A percentile compares a stretch with the other conserved stretches of the same genome.
Evolutionary conservation across 2,329 filamentous ascomycete species (phyloP).

Genomic region (Fusarium lyarnte): DNA sequence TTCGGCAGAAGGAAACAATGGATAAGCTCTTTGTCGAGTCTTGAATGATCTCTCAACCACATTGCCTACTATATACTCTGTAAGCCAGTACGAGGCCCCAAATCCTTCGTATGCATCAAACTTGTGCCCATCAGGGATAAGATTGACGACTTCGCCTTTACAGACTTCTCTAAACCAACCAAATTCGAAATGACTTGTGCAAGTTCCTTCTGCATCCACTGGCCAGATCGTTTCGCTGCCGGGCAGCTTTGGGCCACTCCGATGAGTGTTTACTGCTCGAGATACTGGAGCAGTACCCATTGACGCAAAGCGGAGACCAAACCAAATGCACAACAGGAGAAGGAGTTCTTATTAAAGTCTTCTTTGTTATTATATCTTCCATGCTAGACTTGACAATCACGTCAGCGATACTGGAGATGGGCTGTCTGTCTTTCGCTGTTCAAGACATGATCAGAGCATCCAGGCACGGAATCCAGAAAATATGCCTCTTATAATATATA

Average conservation of each 20-base stretch:
- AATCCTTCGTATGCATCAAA: background rate
- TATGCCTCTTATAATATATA: no score
- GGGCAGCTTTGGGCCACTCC: background rate
- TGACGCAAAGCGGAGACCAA: background rate
- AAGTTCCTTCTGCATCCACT: background rate
- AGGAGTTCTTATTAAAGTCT: background rate
- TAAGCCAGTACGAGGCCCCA: background rate
- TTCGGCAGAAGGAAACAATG: accelerated
- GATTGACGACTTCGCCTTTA: background rate
- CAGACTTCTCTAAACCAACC: background rate
- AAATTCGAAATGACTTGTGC: background rate
- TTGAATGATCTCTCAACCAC: background rate
- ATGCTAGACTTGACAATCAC: background rate
- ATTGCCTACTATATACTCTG: background rate
- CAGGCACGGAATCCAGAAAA: no score
- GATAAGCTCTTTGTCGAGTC: background rate
- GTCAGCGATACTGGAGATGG: accelerated
- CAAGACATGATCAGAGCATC: no score
- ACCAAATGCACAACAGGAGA: no score
- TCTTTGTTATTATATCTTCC: background rate
- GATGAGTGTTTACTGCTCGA: background rate
- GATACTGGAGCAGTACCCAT: background rate
- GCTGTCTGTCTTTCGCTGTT: background rate
- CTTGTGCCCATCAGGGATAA: background rate
- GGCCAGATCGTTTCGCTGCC: background rate